Percentiles rank a stretch among this genome's conserved stretches.
Evolutionary conservation across 1,284 basidiomycete species (phyloP).

Genomic region (Earliella scabrosa): DNA sequence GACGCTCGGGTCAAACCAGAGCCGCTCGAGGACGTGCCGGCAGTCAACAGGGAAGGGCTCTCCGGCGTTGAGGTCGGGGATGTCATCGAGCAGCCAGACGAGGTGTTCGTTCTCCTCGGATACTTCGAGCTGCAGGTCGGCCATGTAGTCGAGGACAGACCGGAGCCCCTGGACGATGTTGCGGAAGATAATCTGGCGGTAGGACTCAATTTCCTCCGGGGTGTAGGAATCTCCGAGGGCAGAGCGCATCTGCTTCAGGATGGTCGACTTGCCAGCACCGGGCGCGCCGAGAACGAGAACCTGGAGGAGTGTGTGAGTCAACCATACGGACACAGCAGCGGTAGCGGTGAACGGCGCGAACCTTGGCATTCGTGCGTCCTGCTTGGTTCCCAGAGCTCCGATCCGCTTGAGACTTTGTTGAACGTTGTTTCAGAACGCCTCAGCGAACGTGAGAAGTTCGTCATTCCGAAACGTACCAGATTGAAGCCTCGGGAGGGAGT

Average conservation of each 20-base stretch:
- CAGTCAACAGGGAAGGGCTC: not conserved
- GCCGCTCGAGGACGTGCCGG: not conserved
- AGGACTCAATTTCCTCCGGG: slow-evolving; percentile 75
- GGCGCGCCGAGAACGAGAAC: slow-evolving; percentile 90
- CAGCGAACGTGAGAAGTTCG: no score
- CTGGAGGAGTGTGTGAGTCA: slow-evolving; percentile 41
- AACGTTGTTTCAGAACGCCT: no score
- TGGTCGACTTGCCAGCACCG: slow-evolving; percentile 92
- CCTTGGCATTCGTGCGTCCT: not conserved
- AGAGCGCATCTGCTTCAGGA: slow-evolving; percentile 92
- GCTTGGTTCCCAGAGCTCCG: no score
- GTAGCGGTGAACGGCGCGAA: not conserved
- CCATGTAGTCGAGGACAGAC: slow-evolving; percentile 85
- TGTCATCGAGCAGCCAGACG: not conserved
- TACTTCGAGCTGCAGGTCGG: slow-evolving; percentile 80
- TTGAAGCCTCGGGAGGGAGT: no score
- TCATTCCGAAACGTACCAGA: no score
- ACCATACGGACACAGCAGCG: not conserved
- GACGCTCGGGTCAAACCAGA: slow-evolving; percentile 44
- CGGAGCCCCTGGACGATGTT: slow-evolving; percentile 89
- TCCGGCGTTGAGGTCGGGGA: not conserved
- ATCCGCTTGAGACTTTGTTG: no score
- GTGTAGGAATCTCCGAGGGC: slow-evolving; percentile 84
- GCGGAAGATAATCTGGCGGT: slow-evolving; percentile 88
- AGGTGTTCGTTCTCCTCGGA: not conserved